Evolutionary conservation across 306 rosid species (phyloP), one percentile per base, ranked within the genome.

Genomic region (Mimosa pudica): DNA sequence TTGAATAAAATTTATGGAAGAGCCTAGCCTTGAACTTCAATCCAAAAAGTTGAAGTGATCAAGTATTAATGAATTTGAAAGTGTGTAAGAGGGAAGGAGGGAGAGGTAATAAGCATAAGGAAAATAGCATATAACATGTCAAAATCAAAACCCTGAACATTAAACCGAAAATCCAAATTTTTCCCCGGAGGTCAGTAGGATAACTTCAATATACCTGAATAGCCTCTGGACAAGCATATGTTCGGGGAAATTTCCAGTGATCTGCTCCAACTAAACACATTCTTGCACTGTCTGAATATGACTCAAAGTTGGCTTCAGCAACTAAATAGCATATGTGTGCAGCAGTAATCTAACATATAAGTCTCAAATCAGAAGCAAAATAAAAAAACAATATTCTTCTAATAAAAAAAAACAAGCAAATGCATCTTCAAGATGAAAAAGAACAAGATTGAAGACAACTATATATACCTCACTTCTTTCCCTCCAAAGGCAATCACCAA

Each of bases 211-310:
- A 67, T 70, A 95, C 99, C 99, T 95, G 99, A 80, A 95, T 95
- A 80, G 99, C 97, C 83, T 91, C 97, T 64, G 99, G 99, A 79
- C 86, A 86, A 83, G 94, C 92, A 62, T 84, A 95, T 51, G 99
- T 95, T 79, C 99, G 92, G 78, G 99, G 98, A 77, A 46, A 90
- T 85, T 93, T 93, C 99, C 96, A 95, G 82, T 95, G 99, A 88
- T 95, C 99, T 70, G 98, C 87, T 82, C 99, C 99, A 81, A 95
- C 81, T 45, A 95, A 90, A 85, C 99, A 95, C 32, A 93, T 68
- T 75, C 99, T 93, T 54, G 99, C 92, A 84, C 86, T 87, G 84
- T 93, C 99, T 6, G 98, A 90, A 81, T 90, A 88, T 68, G 94
- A 77, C 87, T 93, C 99, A 9, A 95, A 95, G 84, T 90, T 95